phyloP scores from a whole-genome alignment of 1,284 basidiomycete species.

The Leccinum subspadiceum region DNA sequence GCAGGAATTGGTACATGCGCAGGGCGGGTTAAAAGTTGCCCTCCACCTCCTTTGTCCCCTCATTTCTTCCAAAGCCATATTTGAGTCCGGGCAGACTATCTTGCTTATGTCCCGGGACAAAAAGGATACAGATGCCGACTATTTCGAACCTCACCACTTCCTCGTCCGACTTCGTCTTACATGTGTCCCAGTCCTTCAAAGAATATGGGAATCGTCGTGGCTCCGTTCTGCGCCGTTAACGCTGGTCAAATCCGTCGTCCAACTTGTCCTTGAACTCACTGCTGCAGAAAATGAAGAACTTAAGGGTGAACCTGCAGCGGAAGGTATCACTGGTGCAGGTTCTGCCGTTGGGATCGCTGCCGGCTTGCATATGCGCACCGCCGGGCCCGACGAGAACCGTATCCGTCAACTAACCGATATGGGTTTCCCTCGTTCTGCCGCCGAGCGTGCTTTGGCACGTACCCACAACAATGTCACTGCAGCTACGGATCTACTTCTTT shows the following conservation, averaged over 20 bases:
- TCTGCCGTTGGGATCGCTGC: conserved; percentile 33
- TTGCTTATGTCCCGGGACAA: conserved; percentile 75
- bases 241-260: conserved; percentile 73
- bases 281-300: conserved; percentile 79
- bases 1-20: conserved; percentile 72
- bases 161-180: conserved; percentile 78
- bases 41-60: conserved; percentile 78
- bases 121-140: conserved; percentile 69
- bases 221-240: conserved; percentile 70
- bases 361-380: conserved; percentile 41
- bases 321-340: conserved; percentile 26
- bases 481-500: conserved; percentile 87
- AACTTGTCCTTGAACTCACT: conserved; percentile 79
- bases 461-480: conserved; percentile 87
- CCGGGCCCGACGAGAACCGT: conserved; percentile 71
- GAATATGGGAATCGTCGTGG: conserved; percentile 87
- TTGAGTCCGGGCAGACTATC: conserved; percentile 84
- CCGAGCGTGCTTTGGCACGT: conserved; percentile 79
- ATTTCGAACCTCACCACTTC: conserved; percentile 85
- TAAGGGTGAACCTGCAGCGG: conserved; percentile 38
- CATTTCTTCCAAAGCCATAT: conserved; percentile 74
- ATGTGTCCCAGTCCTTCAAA: conserved; percentile 65
- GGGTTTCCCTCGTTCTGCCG: conserved; percentile 90
- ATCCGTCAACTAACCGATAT: conserved; percentile 90
- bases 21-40: conserved; percentile 79